Evolutionary conservation across 805 yeast genomes (phyloP).

Genomic region (Yamadazyma akitaensis): DNA sequence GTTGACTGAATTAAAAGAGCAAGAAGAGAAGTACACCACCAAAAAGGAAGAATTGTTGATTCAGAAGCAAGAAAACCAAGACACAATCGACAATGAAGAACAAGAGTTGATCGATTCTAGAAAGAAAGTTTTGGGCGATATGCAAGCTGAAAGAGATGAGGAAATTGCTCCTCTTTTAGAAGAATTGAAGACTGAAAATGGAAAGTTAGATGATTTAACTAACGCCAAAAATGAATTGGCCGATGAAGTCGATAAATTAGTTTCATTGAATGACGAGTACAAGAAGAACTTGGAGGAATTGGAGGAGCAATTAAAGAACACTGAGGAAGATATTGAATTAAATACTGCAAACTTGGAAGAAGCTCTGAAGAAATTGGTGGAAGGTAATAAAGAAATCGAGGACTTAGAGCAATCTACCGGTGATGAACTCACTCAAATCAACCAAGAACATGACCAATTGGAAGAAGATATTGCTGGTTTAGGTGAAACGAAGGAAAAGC

Average conservation of each 20-base stretch:
- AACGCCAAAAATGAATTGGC: constrained; percentile 46
- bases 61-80: constrained; percentile 47
- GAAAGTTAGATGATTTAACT: constrained; percentile 47
- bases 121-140: constrained; percentile 42
- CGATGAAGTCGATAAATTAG: constrained; percentile 43
- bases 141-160: constrained; percentile 53
- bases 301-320: constrained; percentile 40
- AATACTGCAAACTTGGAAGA: constrained; percentile 31
- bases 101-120: constrained; percentile 43
- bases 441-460: constrained; percentile 31
- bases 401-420: constrained; percentile 27
- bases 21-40: constrained; percentile 37
- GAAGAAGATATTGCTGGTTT: constrained; percentile 42
- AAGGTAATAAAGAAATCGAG: constrained; percentile 36
- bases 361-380: constrained; percentile 35
- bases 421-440: constrained; percentile 25
- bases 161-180: constrained; percentile 53
- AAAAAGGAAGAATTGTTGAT: constrained; percentile 41
- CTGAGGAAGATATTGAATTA: constrained; percentile 35
- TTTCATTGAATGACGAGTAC: constrained; percentile 43
- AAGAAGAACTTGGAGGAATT: constrained; percentile 44
- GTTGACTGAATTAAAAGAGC: constrained; percentile 27
- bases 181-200: constrained; percentile 48
- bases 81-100: constrained; percentile 42
- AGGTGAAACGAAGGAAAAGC: constrained; percentile 32